These are phyloP conservation scores for Vicia villosa DNA, from an alignment of 306 rosid genomes.

Conservation along the genomic window DNA sequence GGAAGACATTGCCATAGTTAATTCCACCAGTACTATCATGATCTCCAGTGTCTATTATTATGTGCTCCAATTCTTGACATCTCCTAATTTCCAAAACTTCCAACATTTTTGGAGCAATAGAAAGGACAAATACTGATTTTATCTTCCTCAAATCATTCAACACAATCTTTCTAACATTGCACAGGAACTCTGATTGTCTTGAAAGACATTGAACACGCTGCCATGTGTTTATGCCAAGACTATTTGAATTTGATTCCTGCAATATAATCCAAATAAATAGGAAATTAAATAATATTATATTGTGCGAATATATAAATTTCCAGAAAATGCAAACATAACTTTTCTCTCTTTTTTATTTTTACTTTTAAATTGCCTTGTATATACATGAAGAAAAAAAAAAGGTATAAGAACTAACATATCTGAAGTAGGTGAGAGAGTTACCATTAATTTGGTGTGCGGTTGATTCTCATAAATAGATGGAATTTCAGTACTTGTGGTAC, in stretches of 20 bases:
- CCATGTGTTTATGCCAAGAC: background rate
- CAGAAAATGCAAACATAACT: too few species aligned
- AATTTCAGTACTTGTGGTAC: background rate
- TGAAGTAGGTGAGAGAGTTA: background rate
- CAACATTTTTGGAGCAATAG: conserved; percentile 8
- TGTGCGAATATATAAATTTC: too few species aligned
- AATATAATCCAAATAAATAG: background rate
- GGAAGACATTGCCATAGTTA: background rate
- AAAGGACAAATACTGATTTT: background rate
- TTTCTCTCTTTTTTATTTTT: too few species aligned
- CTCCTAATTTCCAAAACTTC: background rate
- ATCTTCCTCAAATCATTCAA: background rate
- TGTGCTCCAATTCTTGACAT: background rate
- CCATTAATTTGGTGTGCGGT: background rate
- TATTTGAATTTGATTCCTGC: background rate
- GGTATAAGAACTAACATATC: background rate
- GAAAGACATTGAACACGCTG: background rate
- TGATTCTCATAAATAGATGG: background rate
- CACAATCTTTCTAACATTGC: background rate
- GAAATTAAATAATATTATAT: background rate
- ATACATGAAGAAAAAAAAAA: too few species aligned
- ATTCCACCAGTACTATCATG: background rate
- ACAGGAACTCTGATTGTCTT: background rate
- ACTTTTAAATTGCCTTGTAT: too few species aligned
- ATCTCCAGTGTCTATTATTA: background rate